phyloP scores from a whole-genome alignment of 2,329 filamentous ascomycete genomes.

The Colletotrichum noveboracense region DNA sequence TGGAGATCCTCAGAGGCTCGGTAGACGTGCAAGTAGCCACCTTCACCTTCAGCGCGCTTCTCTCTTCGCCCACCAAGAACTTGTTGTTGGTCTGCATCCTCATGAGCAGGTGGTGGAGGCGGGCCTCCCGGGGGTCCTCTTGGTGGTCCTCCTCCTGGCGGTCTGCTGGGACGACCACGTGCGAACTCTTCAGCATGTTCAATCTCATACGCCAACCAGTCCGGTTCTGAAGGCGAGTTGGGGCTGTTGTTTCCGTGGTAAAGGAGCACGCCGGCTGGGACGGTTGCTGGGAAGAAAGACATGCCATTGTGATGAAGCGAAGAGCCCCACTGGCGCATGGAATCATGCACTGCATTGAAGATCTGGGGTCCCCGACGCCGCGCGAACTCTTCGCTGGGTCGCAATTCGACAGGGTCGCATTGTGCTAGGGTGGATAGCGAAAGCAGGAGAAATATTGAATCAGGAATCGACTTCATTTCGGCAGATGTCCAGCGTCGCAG shows the following conservation, averaged over 20 bases:
- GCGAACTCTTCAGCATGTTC: constrained; percentile 66
- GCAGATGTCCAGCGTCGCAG: background rate
- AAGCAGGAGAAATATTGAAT: background rate
- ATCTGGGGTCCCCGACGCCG: constrained; percentile 33
- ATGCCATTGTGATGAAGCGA: constrained; percentile 69
- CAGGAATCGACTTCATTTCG: background rate
- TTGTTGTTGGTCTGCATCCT: background rate
- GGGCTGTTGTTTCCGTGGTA: constrained; percentile 58
- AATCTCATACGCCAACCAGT: constrained; percentile 69
- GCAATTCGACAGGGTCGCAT: background rate
- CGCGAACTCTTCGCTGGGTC: background rate
- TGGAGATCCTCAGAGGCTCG: constrained; percentile 48
- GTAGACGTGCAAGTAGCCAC: constrained; percentile 61
- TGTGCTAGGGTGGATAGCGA: background rate
- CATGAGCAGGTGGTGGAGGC: background rate
- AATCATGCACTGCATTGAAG: constrained; percentile 67
- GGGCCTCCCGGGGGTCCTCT: background rate
- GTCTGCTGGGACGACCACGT: background rate
- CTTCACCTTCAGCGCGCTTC: background rate
- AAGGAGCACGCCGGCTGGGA: constrained; percentile 59
- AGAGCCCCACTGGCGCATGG: constrained; percentile 67
- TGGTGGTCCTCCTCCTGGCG: background rate
- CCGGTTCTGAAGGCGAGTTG: constrained; percentile 51
- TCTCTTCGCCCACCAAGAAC: background rate
- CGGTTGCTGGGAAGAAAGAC: constrained; percentile 61